Base-by-base conservation (phyloP, 768 basidiomycete species). In the Kwoniella pini region DNA sequence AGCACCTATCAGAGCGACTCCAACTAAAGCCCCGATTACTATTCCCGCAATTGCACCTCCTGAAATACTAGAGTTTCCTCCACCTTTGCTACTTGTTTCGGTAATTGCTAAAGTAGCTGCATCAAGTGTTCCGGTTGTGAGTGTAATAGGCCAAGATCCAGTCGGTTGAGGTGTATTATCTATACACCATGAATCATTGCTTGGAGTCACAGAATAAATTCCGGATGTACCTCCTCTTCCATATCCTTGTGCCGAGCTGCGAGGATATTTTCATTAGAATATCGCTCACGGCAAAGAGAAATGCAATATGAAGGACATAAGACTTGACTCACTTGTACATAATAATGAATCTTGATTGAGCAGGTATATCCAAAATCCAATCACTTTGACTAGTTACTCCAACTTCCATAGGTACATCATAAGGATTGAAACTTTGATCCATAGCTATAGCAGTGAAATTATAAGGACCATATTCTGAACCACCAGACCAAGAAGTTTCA, bases 311-410 rank as follows among this genome's bases (percentile, higher is more conserved):
- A 45, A 27, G 50, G 21, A 54, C 15, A 11, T 36, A 19, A 27
- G 17, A 21, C 5, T n/a, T 12, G 17, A 75, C 73, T 72, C 57
- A 75, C 73, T 72, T 75, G 68, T 72, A 70, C 52, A 72, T 60
- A 22, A 75, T 33, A 7, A 63, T 70, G 50, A 72, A 75, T 27
- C 71, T 55, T 19, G 66, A 57, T 5, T 71, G 69, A 4, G 59
- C 50, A 22, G 70, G 72, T 43, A 75, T 54, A 54, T 72, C 70
- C 33, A 72, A 15, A 27, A 52, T 27, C 70, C 70, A 75, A 55
- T 67, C 61, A 53, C 46, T 66, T 43, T 59, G 53, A 44, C 33
- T 53, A 1, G 43, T 59, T 42, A 45, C 48, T 1, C 27, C 56
- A 1, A 46, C 42, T 9, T 66, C 59, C 22, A 72, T 27, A 6